Evolutionary conservation across 2,329 filamentous ascomycete species (phyloP).

Genomic region (Colletotrichum destructivum): DNA sequence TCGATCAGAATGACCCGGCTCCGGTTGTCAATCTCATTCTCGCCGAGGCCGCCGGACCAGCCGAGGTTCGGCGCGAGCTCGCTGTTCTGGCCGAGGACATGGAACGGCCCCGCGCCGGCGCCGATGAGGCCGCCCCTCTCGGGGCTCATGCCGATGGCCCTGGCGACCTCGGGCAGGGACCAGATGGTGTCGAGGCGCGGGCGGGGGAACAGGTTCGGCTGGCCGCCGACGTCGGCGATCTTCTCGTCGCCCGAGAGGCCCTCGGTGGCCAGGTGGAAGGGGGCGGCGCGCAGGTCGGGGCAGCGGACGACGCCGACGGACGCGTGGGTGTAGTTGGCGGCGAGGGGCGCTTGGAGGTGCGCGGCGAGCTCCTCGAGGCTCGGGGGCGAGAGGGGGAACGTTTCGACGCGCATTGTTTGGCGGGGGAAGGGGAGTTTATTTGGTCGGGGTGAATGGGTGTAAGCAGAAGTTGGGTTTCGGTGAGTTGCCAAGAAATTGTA

Average conservation of each 20-base stretch:
- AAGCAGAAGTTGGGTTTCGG: too few relatives aligned
- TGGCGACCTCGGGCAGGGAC: slow-evolving; percentile 50
- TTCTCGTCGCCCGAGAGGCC: slow-evolving; percentile 57
- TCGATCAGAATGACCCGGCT: slow-evolving; percentile 49
- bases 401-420: slow-evolving; percentile 38
- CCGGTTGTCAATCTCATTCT: slow-evolving; percentile 46
- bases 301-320: slow-evolving; percentile 48
- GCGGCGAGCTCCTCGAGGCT: slow-evolving; percentile 47
- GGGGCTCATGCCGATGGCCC: slow-evolving; percentile 54
- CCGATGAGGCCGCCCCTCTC: slow-evolving; percentile 55
- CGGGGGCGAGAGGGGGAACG: slow-evolving; percentile 46
- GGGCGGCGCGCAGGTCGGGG: slow-evolving; percentile 55
- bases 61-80: slow-evolving; percentile 58
- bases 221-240: slow-evolving; percentile 62
- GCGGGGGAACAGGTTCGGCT: slow-evolving; percentile 55
- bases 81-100: slow-evolving; percentile 57
- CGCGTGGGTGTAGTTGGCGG: slow-evolving; percentile 45
- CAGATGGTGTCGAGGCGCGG: slow-evolving; percentile 54
- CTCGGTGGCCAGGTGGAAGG: slow-evolving; percentile 55
- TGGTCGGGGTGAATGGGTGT: too few relatives aligned
- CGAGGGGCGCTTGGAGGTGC: slow-evolving; percentile 43
- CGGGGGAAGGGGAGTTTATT: neutral
- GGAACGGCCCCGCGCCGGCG: slow-evolving; percentile 60
- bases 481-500: too few relatives aligned
- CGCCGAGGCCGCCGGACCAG: slow-evolving; percentile 47